Evolutionary conservation across 2,329 filamentous ascomycete species (phyloP), one percentile per base, ranked within the genome.

Genomic region (Neofusicoccum umdonicola): DNA sequence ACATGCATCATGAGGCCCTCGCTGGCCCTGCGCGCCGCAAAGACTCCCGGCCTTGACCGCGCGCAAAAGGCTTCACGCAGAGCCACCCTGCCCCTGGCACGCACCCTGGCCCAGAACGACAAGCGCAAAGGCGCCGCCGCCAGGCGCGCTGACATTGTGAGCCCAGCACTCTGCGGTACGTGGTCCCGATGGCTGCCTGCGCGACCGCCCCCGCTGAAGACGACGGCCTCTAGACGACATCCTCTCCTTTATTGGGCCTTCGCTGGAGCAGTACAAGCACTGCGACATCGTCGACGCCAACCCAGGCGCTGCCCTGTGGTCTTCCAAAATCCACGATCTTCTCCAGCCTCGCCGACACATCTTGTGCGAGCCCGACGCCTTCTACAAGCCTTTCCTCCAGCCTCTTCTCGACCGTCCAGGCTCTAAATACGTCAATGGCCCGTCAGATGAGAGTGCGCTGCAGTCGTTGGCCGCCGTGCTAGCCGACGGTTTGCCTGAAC

Each of bases 211-310:
- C 27, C 27, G 27, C 27, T 31, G 27, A 31, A 31, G 27, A 31
- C 4, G 27, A 31, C 27, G 27, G 6, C 27, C 6, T 7, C 27
- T 64, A 88, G 90, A 92, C 72, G 88, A 94, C 70, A 80, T 90
- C 13, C 70, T 96, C 51, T 74, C 85, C 6, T 91, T 91, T 66
- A 79, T 96, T n/a, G 86, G 85, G 2, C 84, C 85, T 0, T 87
- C 87, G 2, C 83, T 98, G 17, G 79, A 86, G 39, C 85, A 87
- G 50, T 89, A 95, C 75, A 80, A 82, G 57, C 91, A 91, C 62
- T 93, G 93, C 77, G 93, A 96, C 71, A 84, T 98, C 50, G 81
- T 99, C 70, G 94, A 98, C 73, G 81, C 97, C 64, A 92, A 93
- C 74, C 94, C 94, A 0, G 93, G 93, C 13, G 80, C 80, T 1